Conservation (phyloP, 2,329 filamentous ascomycete genomes). For the Calonectria pteridis region DNA sequence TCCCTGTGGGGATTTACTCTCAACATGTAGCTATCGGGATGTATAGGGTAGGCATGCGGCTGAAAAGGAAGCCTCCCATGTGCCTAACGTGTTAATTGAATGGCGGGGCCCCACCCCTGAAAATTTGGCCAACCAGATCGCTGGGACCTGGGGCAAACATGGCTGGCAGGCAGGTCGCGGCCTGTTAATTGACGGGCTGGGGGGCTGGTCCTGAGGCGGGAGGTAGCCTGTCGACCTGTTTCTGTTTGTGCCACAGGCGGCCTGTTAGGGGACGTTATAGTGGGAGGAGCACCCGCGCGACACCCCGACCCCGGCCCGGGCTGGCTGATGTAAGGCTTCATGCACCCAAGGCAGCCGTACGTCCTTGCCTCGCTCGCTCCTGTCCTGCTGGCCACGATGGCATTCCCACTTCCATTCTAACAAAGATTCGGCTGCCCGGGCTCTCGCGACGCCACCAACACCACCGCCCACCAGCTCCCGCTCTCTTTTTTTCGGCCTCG, state of each 20-base stretch:
- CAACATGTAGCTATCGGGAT: neutral
- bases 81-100: constrained; percentile 32
- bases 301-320: constrained; percentile 11
- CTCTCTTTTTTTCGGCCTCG: constrained; percentile 19
- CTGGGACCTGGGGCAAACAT: neutral
- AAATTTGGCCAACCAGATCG: constrained; percentile 5
- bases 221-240: neutral
- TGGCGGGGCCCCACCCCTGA: constrained; percentile 20
- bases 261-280: constrained; percentile 7
- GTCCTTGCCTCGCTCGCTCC: constrained; percentile 38
- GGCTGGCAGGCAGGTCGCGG: neutral
- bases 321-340: constrained; percentile 34
- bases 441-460: constrained; percentile 18
- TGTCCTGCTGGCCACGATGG: constrained; percentile 41
- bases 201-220: neutral
- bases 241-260: neutral
- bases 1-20: neutral
- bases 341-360: constrained; percentile 25
- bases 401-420: constrained; percentile 40
- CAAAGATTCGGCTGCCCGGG: constrained; percentile 14
- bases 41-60: constrained; percentile 28
- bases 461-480: constrained; percentile 12
- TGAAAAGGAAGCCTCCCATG: constrained; percentile 39
- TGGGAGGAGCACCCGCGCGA: constrained; percentile 1
- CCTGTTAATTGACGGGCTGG: constrained; percentile 6